A percentile compares a stretch with the other conserved stretches of the same genome.
These are phyloP conservation scores for Limnanthes douglasii DNA, from an alignment of 345 rosid genomes.

Conservation along the genomic window DNA sequence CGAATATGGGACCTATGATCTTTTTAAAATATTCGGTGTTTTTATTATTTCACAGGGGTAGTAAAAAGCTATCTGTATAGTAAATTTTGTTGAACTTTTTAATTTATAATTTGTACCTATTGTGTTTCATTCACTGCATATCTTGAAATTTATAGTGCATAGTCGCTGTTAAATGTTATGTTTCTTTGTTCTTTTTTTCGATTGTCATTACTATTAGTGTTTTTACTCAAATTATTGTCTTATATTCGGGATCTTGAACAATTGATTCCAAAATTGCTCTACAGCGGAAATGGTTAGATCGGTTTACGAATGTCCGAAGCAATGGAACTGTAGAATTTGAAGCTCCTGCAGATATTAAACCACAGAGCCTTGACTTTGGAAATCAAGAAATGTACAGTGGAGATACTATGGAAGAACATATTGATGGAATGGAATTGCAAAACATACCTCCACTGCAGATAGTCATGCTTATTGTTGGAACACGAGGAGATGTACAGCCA, in stretches of 20 bases:
- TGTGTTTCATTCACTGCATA: neutral
- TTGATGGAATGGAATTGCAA: conserved; percentile 7
- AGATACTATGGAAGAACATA: conserved; percentile 14
- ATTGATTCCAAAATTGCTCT: conserved; percentile 3
- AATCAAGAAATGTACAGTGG: conserved; percentile 12
- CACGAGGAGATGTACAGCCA: too few relatives aligned
- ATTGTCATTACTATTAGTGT: neutral
- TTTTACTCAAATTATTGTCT: neutral
- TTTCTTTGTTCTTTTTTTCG: neutral
- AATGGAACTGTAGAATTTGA: conserved; percentile 41
- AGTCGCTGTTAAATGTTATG: too few relatives aligned
- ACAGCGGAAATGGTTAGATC: conserved; percentile 36
- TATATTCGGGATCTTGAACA: neutral
- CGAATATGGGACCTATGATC: too few relatives aligned
- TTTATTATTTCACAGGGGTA: neutral
- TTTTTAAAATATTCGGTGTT: neutral
- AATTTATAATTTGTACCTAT: neutral
- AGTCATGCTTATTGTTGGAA: too few relatives aligned
- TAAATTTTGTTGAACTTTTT: neutral
- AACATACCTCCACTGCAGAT: too few relatives aligned
- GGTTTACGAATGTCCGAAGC: conserved; percentile 21
- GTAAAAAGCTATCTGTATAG: too few relatives aligned
- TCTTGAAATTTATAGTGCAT: neutral
- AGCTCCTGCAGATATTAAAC: conserved; percentile 25
- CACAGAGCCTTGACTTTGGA: conserved; percentile 14